Percentiles rank a stretch among this genome's conserved stretches.
These are phyloP conservation scores for Hyaloscypha bicolor DNA, from an alignment of 495 filamentous ascomycete species.

Conservation along the genomic window DNA sequence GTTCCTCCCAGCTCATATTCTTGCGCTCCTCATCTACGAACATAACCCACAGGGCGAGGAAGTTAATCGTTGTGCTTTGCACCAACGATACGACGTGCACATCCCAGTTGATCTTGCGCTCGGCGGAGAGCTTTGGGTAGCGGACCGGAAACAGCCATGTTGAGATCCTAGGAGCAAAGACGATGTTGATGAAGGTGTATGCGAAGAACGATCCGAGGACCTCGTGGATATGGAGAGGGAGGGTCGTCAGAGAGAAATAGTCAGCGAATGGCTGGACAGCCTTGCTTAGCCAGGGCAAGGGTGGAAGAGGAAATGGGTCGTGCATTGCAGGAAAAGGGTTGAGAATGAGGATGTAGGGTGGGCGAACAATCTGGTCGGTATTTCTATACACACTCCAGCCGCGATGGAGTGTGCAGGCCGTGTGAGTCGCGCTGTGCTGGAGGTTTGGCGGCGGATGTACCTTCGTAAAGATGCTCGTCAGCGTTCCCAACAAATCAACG, in stretches of 20 bases:
- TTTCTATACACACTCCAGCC: slow-evolving; percentile 8
- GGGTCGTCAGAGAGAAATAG: slow-evolving; percentile 62
- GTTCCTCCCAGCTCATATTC: slow-evolving; percentile 69
- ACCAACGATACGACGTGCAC: slow-evolving; percentile 93
- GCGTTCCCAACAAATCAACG: not conserved
- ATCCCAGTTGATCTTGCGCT: slow-evolving; percentile 90
- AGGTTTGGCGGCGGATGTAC: not conserved
- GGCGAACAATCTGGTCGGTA: not conserved
- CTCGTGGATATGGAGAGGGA: slow-evolving; percentile 89
- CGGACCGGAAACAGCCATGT: slow-evolving; percentile 64
- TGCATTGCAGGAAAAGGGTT: slow-evolving; percentile 48
- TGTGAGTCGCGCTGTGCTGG: not conserved
- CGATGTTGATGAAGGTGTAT: slow-evolving; percentile 75
- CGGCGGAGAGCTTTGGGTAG: slow-evolving; percentile 66
- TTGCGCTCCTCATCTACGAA: slow-evolving; percentile 73
- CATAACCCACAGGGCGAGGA: slow-evolving; percentile 81
- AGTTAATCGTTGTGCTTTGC: slow-evolving; percentile 80
- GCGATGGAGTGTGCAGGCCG: slow-evolving; percentile 3
- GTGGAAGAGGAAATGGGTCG: slow-evolving; percentile 69
- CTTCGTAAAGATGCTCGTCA: not conserved
- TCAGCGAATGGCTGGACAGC: slow-evolving; percentile 61
- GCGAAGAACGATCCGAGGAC: slow-evolving; percentile 69
- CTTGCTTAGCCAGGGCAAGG: slow-evolving; percentile 53
- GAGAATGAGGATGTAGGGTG: slow-evolving; percentile 4
- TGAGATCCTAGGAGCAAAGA: slow-evolving; percentile 77